Conservation (phyloP, 306 rosid genomes). For the Senna siamea region DNA sequence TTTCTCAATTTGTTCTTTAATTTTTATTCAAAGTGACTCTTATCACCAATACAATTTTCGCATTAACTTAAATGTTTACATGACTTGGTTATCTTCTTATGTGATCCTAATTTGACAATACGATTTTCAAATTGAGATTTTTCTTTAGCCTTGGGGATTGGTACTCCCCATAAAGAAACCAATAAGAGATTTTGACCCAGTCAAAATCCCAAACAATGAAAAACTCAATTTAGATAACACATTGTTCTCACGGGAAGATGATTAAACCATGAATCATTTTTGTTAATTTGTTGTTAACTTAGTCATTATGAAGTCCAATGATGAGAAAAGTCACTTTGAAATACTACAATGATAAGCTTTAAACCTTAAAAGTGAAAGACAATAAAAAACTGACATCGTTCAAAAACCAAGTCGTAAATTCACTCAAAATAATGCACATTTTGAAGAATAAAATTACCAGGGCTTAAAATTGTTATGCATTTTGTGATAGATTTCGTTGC, state of each 20-base stretch:
- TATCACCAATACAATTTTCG: too few species aligned
- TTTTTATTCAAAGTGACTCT: not conserved
- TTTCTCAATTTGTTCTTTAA: not conserved
- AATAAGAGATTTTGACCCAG: too few species aligned
- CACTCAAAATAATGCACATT: not conserved
- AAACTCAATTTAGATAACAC: not conserved
- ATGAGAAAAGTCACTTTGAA: not conserved
- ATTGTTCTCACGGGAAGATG: not conserved
- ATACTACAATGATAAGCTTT: not conserved
- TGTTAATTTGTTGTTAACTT: not conserved
- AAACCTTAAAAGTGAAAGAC: not conserved
- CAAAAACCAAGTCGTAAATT: not conserved
- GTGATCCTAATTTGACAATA: too few species aligned
- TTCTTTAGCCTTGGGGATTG: too few species aligned
- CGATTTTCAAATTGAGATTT: not conserved
- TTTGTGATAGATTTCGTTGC: constrained; percentile 60
- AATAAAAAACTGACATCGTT: too few species aligned
- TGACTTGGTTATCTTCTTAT: too few species aligned
- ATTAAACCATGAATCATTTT: not conserved
- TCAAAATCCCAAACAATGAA: not conserved
- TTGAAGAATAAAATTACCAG: constrained; percentile 51
- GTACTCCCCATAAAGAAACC: not conserved
- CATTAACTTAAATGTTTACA: not conserved
- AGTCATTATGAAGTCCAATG: too few species aligned
- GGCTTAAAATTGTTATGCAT: constrained; percentile 68